Conservation (phyloP, 768 basidiomycete species). For the Holtermannia corniformis region DNA sequence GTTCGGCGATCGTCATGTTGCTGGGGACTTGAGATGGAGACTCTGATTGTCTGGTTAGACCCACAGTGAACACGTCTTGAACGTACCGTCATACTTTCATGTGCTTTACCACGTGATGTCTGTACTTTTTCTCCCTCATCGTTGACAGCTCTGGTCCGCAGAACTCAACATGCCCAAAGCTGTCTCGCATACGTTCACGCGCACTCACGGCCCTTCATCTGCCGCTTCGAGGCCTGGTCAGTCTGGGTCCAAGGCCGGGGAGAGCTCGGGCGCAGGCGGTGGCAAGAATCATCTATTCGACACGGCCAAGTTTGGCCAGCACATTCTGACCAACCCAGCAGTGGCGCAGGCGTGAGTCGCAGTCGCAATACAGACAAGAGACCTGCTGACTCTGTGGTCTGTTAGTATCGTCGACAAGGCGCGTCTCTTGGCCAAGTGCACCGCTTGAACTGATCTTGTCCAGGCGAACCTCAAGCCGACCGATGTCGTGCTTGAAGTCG, state of each 20-base stretch:
- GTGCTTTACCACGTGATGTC: no score
- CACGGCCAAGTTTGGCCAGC: constrained; percentile 90
- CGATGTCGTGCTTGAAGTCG: constrained; percentile 93
- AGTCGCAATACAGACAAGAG: neutral
- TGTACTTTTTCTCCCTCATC: no score
- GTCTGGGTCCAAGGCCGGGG: constrained; percentile 30
- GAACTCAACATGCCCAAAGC: constrained; percentile 39
- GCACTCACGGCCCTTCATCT: constrained; percentile 17
- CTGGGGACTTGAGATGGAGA: no score
- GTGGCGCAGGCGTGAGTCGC: constrained; percentile 76
- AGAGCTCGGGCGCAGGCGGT: constrained; percentile 17
- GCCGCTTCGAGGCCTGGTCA: constrained; percentile 21
- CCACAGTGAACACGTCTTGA: no score
- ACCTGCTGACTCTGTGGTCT: neutral
- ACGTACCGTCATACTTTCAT: no score
- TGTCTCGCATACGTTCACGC: constrained; percentile 27
- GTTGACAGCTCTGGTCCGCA: no score
- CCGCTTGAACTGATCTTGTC: no score
- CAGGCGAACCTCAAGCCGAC: constrained; percentile 87
- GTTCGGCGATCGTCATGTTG: no score
- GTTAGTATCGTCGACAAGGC: constrained; percentile 62
- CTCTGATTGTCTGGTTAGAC: no score
- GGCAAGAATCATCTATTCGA: constrained; percentile 49
- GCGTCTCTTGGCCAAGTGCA: no score
- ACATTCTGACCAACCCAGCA: constrained; percentile 89